phyloP scores from a whole-genome alignment of 2,329 filamentous ascomycete genomes.

The Neofusicoccum sp. region DNA sequence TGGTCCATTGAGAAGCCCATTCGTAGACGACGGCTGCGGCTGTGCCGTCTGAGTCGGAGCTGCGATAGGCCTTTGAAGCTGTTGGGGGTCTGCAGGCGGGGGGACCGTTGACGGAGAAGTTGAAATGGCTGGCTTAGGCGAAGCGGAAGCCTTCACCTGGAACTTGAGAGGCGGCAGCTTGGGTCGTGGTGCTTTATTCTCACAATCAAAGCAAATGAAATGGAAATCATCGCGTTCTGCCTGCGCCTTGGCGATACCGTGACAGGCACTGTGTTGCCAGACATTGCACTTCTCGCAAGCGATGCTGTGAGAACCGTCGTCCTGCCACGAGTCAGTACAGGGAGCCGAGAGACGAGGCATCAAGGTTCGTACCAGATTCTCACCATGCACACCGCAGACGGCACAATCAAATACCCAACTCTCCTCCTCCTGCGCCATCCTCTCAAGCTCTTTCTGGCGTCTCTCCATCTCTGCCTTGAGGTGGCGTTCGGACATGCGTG shows the following conservation, averaged over 20 bases:
- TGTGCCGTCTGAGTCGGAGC: not conserved
- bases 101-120: constrained; percentile 16
- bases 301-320: constrained; percentile 91
- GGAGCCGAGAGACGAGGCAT: not conserved
- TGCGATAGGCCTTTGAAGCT: not conserved
- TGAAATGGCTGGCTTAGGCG: constrained; percentile 33
- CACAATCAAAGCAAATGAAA: constrained; percentile 80
- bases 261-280: constrained; percentile 95
- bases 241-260: constrained; percentile 73
- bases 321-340: constrained; percentile 45
- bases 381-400: constrained; percentile 82
- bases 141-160: constrained; percentile 51
- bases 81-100: constrained; percentile 27
- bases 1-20: constrained; percentile 42
- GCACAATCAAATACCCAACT: constrained; percentile 93
- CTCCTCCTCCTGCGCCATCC: constrained; percentile 68
- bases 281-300: constrained; percentile 91
- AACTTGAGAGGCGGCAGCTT: constrained; percentile 64
- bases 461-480: constrained; percentile 80
- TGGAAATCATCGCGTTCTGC: constrained; percentile 84
- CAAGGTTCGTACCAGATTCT: constrained; percentile 59
- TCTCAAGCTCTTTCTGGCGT: constrained; percentile 71
- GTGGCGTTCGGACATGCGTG: constrained; percentile 72
- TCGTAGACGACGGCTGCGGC: constrained; percentile 23
- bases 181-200: constrained; percentile 57